Conservation (phyloP, 2,329 filamentous ascomycete species). For the Paradendryphiella salina region DNA sequence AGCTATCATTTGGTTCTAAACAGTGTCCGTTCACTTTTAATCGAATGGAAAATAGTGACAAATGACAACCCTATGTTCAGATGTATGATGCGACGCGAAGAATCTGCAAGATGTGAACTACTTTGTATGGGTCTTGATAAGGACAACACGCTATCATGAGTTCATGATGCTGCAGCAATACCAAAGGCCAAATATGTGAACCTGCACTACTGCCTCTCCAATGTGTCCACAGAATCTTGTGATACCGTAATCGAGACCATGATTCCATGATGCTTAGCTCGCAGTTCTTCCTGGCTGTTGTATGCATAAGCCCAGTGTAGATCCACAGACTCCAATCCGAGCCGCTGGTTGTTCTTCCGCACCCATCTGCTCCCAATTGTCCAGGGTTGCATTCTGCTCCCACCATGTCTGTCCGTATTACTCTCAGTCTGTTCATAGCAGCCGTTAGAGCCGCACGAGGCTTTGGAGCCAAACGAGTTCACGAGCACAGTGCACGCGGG, state of each 20-base stretch:
- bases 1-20: too few species aligned
- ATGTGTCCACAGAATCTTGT: background rate
- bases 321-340: background rate
- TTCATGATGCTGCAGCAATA: too few species aligned
- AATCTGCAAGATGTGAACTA: too few species aligned
- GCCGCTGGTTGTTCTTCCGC: background rate
- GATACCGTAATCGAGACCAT: conserved; percentile 6
- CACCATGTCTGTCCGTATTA: background rate
- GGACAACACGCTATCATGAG: too few species aligned
- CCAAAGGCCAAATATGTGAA: too few species aligned
- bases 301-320: conserved; percentile 5
- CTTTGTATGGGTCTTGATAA: too few species aligned
- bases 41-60: too few species aligned
- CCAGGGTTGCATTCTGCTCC: background rate
- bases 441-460: conserved; percentile 4
- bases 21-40: too few species aligned
- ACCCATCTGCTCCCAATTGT: background rate
- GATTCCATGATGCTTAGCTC: conserved; percentile 6
- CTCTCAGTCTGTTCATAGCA: conserved; percentile 7
- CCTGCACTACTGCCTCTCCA: background rate
- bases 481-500: conserved; percentile 20
- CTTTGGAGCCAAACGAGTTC: conserved; percentile 6
- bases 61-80: too few species aligned
- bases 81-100: too few species aligned
- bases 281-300: conserved; percentile 17